Evolutionary conservation across 352 stramenopile genomes (phyloP).

Genomic region (Globisporangium perplexum): DNA sequence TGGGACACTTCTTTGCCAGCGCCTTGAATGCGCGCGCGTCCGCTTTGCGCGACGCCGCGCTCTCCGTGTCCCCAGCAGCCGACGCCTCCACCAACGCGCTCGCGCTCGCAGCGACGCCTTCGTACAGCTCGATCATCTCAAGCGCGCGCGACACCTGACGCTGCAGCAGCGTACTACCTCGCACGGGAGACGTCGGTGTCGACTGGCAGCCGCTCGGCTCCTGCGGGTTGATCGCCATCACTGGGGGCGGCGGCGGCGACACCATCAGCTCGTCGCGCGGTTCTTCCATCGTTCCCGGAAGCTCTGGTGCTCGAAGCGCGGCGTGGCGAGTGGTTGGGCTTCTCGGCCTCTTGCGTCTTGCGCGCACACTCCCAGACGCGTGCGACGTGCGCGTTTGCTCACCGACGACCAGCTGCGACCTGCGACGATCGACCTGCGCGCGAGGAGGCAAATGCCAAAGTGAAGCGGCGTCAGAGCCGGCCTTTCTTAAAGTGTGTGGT

Average conservation of each 20-base stretch:
- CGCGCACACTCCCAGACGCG: no score
- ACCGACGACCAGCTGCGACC: no score
- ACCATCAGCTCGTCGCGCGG: conserved; percentile 1
- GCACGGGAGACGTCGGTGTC: conserved; percentile 12
- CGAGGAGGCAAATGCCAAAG: conserved; percentile 9
- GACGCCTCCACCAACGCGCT: not conserved
- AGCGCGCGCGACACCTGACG: conserved; percentile 41
- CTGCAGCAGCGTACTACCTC: conserved; percentile 27
- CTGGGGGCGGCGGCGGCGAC: not conserved
- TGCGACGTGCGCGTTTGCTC: no score
- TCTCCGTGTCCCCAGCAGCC: conserved; percentile 5
- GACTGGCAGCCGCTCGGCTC: conserved; percentile 2
- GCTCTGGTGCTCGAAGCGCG: no score
- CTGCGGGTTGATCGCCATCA: not conserved
- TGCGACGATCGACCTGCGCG: conserved; percentile 1
- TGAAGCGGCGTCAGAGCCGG: conserved; percentile 11
- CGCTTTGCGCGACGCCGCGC: conserved; percentile 3
- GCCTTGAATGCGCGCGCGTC: conserved; percentile 10
- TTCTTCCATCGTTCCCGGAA: conserved; percentile 9
- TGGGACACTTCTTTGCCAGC: conserved; percentile 15
- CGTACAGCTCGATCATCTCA: conserved; percentile 37
- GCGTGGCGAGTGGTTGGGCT: no score
- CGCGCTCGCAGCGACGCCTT: conserved; percentile 12
- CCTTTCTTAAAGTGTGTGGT: not conserved
- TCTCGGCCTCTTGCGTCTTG: no score